Percentiles rank a stretch among this genome's conserved stretches.
These are phyloP conservation scores for Didymella keratinophila DNA, from an alignment of 2,329 filamentous ascomycete genomes.

Conservation along the genomic window DNA sequence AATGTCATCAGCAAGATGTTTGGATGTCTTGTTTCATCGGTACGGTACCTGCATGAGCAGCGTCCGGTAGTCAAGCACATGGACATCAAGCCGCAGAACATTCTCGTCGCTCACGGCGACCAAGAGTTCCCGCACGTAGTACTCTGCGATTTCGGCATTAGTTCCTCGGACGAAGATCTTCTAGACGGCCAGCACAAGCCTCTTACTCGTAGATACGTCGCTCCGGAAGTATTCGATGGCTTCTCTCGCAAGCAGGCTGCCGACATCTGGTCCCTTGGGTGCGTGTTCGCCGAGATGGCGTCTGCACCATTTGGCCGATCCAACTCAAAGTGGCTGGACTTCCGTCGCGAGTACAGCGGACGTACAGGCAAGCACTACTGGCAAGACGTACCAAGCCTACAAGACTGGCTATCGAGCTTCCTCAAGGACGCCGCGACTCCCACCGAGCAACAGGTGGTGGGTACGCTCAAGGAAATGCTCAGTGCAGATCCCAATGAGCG, in stretches of 20 bases:
- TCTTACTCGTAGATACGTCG: conserved; percentile 47
- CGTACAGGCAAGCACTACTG: conserved; percentile 47
- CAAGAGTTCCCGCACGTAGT: conserved; percentile 45
- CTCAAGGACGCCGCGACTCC: conserved; percentile 27
- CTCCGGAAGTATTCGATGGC: conserved; percentile 46
- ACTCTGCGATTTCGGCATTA: conserved; percentile 50
- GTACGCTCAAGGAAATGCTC: conserved; percentile 45
- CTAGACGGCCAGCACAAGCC: conserved; percentile 31
- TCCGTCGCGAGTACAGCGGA: conserved; percentile 42
- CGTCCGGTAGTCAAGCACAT: conserved; percentile 48
- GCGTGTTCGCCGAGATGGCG: conserved; percentile 96
- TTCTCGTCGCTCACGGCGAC: conserved; percentile 44
- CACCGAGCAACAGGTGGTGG: conserved; percentile 36
- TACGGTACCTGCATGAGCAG: conserved; percentile 49
- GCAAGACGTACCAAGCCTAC: conserved; percentile 44
- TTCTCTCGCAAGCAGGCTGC: conserved; percentile 42
- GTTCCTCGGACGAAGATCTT: conserved; percentile 39
- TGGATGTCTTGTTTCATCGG: conserved; percentile 47
- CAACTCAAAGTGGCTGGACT: conserved; percentile 35
- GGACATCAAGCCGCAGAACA: conserved; percentile 52
- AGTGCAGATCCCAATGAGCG: conserved; percentile 38
- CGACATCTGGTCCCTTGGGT: conserved; percentile 96
- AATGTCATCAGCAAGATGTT: conserved; percentile 45
- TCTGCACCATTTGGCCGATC: conserved; percentile 34
- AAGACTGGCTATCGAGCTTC: conserved; percentile 37